These are phyloP conservation scores for Diaporthe ilicicola DNA, from an alignment of 2,329 filamentous ascomycete genomes.

Conservation along the genomic window DNA sequence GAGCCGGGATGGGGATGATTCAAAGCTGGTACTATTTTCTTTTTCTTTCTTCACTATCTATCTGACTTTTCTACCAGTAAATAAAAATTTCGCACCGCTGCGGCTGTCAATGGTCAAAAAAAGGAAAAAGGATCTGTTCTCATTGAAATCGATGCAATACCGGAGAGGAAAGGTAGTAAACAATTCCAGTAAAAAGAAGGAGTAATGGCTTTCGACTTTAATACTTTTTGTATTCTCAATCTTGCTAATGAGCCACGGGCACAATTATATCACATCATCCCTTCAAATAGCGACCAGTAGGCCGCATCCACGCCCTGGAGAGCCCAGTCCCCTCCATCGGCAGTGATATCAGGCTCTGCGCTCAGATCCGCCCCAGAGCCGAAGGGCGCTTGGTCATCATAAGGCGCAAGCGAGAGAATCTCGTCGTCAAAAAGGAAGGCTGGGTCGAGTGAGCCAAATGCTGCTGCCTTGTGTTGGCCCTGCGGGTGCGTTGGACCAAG, in stretches of 20 bases:
- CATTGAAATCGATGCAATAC: no score
- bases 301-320: conserved; percentile 36
- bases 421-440: conserved; percentile 9
- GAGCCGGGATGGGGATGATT: no score
- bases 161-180: no score
- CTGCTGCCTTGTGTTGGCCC: conserved; percentile 7
- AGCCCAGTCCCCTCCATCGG: conserved; percentile 36
- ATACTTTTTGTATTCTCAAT: neutral
- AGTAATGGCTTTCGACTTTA: neutral
- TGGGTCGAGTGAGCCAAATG: conserved; percentile 13
- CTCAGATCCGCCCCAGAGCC: neutral
- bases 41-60: no score
- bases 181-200: no score
- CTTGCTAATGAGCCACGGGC: neutral
- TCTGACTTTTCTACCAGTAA: no score
- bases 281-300: conserved; percentile 37
- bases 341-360: conserved; percentile 36
- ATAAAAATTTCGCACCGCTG: no score
- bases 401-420: conserved; percentile 22
- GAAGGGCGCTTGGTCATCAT: conserved; percentile 21
- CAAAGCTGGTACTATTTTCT: no score
- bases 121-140: no score
- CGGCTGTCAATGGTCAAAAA: no score
- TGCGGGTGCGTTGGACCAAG: neutral
- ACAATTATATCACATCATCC: neutral